Percentiles rank a stretch among this genome's conserved stretches.
Conservation (phyloP, 306 rosid species). For the apple (Malus domestica) region ASM211411v1 NC_041790.1:3822501-3823000, state of each 20-base stretch:
- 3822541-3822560: background rate
- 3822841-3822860: background rate
- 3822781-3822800: background rate
- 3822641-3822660: conserved; percentile 54
- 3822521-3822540: conserved; percentile 15
- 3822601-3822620: conserved; percentile 20
- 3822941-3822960: no score
- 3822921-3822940: no score
- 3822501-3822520: background rate
- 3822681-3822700: background rate
- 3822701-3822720: background rate
- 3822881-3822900: background rate
- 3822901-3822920: background rate
- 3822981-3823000: no score
- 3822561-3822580: conserved; percentile 23
- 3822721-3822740: background rate
- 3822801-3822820: background rate
- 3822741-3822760: background rate
- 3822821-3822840: background rate
- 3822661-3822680: background rate
- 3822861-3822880: background rate
- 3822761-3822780: background rate
- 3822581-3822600: conserved; percentile 20
- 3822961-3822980: no score
- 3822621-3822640: conserved; percentile 21